phyloP scores from a whole-genome alignment of 2,329 filamentous ascomycete species.

The Neopestalotiopsis sp. region DNA sequence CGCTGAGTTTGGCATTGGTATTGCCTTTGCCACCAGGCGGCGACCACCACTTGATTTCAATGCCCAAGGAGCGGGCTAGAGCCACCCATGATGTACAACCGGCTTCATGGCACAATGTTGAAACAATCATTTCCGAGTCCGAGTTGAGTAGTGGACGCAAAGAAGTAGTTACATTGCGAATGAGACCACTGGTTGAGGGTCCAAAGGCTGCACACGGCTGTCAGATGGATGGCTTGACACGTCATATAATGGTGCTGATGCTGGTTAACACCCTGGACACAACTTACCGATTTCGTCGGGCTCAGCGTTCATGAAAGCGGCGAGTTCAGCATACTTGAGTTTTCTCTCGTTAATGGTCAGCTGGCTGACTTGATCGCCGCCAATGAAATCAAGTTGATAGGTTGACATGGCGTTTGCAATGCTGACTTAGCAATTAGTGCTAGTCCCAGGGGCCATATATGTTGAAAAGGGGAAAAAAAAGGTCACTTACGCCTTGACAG shows the following conservation, averaged over 20 bases:
- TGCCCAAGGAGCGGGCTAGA: slow-evolving; percentile 64
- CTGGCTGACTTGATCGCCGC: slow-evolving; percentile 6
- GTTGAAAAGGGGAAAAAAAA: not conserved
- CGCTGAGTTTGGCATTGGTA: slow-evolving; percentile 63
- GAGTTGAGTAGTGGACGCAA: slow-evolving; percentile 51
- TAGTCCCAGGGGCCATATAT: not conserved
- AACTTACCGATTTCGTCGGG: slow-evolving; percentile 8
- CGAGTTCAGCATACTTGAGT: not conserved
- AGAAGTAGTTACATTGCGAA: slow-evolving; percentile 70
- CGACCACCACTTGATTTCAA: slow-evolving; percentile 75
- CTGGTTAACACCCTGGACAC: not conserved
- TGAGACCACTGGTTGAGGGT: slow-evolving; percentile 76
- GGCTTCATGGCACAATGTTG: slow-evolving; percentile 77
- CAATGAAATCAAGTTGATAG: slow-evolving; percentile 15
- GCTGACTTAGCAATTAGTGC: not conserved
- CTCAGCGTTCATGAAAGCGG: slow-evolving; percentile 9
- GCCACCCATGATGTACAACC: slow-evolving; percentile 78
- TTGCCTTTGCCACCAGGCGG: slow-evolving; percentile 42
- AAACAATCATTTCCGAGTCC: slow-evolving; percentile 73
- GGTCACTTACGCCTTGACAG: slow-evolving; percentile 8
- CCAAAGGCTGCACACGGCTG: slow-evolving; percentile 58
- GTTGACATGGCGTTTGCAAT: slow-evolving; percentile 14
- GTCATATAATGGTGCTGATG: not conserved
- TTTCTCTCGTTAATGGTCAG: not conserved
- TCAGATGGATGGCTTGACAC: not conserved